Conservation (phyloP, 306 rosid genomes). For the Quercus wislizeni region DNA sequence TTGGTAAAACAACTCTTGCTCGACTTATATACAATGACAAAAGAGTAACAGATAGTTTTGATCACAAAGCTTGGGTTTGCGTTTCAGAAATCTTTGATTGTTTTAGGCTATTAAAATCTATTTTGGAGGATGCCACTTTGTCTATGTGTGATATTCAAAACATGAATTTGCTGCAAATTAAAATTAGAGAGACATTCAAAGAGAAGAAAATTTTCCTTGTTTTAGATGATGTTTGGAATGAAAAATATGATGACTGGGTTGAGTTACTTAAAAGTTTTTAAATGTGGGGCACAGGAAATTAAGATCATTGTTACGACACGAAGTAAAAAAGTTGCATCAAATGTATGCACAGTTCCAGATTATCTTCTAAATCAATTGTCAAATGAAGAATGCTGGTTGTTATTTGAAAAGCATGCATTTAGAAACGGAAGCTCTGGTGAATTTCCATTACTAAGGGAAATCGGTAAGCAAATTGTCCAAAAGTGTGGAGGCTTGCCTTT, state of each 20-base stretch:
- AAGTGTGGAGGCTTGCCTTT: constrained; percentile 18
- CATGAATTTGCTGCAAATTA: neutral
- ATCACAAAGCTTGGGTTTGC: neutral
- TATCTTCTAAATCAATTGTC: neutral
- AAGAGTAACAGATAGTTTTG: neutral
- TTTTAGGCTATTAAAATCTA: neutral
- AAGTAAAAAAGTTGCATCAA: neutral
- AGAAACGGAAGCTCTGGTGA: neutral
- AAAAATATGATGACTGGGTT: constrained; percentile 7
- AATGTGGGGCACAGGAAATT: constrained; percentile 6
- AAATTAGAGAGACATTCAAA: neutral
- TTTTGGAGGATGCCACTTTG: neutral
- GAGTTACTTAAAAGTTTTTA: constrained; percentile 2
- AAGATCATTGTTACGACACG: constrained; percentile 7
- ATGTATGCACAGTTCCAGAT: neutral
- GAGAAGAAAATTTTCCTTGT: neutral
- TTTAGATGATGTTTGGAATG: constrained; percentile 23
- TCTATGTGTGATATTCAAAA: neutral
- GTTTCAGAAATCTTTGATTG: neutral
- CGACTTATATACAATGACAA: neutral
- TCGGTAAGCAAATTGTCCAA: constrained; percentile 9
- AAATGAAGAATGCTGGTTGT: neutral
- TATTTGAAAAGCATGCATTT: constrained; percentile 17
- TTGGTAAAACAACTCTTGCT: neutral
- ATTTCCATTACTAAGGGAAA: neutral